These are phyloP conservation scores for Pseudozyma pruni DNA, from an alignment of 1,284 basidiomycete species.

Conservation along the genomic window DNA sequence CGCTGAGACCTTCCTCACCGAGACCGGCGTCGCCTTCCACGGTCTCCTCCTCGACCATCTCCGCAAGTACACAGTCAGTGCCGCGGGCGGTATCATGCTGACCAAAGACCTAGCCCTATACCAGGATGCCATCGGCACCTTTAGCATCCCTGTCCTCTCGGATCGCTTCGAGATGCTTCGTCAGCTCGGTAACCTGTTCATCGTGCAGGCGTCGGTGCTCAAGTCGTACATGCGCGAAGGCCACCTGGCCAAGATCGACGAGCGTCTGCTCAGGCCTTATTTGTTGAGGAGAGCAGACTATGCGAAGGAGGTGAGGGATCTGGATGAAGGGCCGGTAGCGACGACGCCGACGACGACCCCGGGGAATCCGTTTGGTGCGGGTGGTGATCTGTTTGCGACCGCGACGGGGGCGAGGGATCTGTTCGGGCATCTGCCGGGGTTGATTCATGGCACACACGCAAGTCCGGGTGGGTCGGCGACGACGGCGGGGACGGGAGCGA, in stretches of 20 bases:
- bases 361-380: slow-evolving; percentile 16
- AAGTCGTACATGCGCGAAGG: slow-evolving; percentile 67
- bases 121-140: slow-evolving; percentile 87
- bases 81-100: slow-evolving; percentile 95
- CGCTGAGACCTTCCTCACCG: slow-evolving; percentile 87
- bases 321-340: slow-evolving; percentile 36
- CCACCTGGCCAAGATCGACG: slow-evolving; percentile 81
- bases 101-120: slow-evolving; percentile 98
- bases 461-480: slow-evolving; percentile 2
- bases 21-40: slow-evolving; percentile 94
- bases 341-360: slow-evolving; percentile 16
- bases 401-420: slow-evolving; percentile 14
- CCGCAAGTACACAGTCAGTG: slow-evolving; percentile 94
- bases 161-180: slow-evolving; percentile 99
- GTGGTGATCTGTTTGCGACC: slow-evolving; percentile 9
- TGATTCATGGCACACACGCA: slow-evolving; percentile 17
- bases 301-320: slow-evolving; percentile 60
- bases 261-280: slow-evolving; percentile 87
- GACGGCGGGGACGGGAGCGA: background rate
- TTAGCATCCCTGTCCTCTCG: slow-evolving; percentile 82
- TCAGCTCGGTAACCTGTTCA: slow-evolving; percentile 93
- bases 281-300: slow-evolving; percentile 89
- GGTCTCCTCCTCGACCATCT: slow-evolving; percentile 92
- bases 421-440: slow-evolving; percentile 33
- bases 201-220: slow-evolving; percentile 64